Conservation (phyloP, 2,329 filamentous ascomycete species). For the Cytospora piceae region DNA sequence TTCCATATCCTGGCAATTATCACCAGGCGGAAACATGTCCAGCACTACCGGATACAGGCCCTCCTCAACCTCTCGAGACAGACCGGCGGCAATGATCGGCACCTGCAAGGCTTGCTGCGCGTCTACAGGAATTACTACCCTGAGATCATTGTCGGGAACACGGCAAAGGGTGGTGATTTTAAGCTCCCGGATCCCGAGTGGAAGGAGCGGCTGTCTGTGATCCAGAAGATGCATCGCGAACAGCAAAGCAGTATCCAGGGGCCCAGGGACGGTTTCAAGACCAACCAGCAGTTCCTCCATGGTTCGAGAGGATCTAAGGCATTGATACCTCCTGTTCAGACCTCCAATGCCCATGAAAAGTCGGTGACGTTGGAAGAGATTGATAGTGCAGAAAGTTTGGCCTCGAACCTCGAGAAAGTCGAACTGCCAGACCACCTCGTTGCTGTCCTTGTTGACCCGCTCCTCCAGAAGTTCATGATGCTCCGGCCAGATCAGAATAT, state of each 20-base stretch:
- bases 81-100: conserved; percentile 69
- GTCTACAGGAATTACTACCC: conserved; percentile 93
- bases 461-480: conserved; percentile 78
- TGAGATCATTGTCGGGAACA: conserved; percentile 79
- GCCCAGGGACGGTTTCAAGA: conserved; percentile 62
- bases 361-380: conserved; percentile 78
- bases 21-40: conserved; percentile 80
- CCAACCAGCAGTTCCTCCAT: conserved; percentile 56
- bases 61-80: conserved; percentile 63
- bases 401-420: conserved; percentile 74
- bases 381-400: conserved; percentile 70
- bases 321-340: conserved; percentile 71
- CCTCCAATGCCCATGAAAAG: conserved; percentile 68
- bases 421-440: conserved; percentile 83
- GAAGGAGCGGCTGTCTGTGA: conserved; percentile 67
- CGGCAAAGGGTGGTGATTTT: conserved; percentile 64
- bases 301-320: conserved; percentile 53
- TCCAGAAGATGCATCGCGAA: conserved; percentile 63
- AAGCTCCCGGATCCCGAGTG: conserved; percentile 76
- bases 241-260: conserved; percentile 47
- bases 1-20: conserved; percentile 80
- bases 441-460: conserved; percentile 73
- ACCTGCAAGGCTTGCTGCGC: conserved; percentile 72
- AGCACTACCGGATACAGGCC: conserved; percentile 79
- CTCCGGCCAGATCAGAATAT: conserved; percentile 58